Conservation (phyloP, 371 early-diverging fungal genomes). For the Mucor racemosus region DNA sequence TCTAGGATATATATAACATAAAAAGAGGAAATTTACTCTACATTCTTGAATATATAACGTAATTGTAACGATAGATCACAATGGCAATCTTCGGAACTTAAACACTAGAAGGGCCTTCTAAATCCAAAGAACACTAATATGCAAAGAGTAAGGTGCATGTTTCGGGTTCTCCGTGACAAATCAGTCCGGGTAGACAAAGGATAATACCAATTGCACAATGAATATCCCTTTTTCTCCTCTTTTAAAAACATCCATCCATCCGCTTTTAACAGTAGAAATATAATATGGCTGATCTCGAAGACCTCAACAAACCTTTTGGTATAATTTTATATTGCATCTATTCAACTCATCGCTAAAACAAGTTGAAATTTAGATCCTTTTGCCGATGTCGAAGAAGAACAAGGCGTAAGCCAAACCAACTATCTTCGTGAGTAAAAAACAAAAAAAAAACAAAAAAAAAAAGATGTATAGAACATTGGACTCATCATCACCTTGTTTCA, state of each 20-base stretch:
- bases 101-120: neutral
- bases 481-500: conserved; percentile 12
- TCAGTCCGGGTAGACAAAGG: neutral
- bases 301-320: conserved; percentile 49
- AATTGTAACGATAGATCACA: no score
- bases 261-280: conserved; percentile 18
- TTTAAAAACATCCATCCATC: conserved; percentile 32
- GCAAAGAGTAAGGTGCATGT: neutral
- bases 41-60: no score
- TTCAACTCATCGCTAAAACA: conserved; percentile 2
- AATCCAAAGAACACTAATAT: neutral
- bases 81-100: neutral
- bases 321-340: conserved; percentile 13
- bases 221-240: conserved; percentile 17
- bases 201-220: neutral
- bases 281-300: conserved; percentile 45
- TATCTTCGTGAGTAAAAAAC: conserved; percentile 74
- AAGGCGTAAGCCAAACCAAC: conserved; percentile 47
- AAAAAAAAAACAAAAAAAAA: neutral
- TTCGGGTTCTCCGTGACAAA: neutral
- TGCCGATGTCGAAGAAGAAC: conserved; percentile 76
- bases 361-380: conserved; percentile 66
- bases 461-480: conserved; percentile 10
- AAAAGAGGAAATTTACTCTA: no score
- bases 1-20: no score